Base-by-base conservation (phyloP, 495 filamentous ascomycete genomes). In the Apiosordaria backusii region DNA sequence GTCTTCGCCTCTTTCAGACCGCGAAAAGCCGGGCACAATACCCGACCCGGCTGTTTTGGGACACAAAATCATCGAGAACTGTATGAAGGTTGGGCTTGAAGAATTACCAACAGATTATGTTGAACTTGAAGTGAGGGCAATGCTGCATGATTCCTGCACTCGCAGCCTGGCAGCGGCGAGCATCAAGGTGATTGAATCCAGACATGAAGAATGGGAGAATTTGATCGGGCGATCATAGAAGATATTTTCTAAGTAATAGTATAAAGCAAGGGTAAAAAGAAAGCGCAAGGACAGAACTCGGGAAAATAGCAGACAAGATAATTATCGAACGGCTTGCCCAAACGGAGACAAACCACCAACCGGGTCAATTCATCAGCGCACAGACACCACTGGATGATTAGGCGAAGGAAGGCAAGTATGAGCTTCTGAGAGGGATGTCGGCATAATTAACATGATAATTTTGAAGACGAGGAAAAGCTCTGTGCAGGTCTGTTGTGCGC, bases 31-130 rank as follows among this genome's bases (percentile, higher is more conserved):
- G 73, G 62, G 24, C 62, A 63, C 63, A 66, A 74, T 77, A 74
- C 65, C 73, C 75, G 71, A 70, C 64, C 45, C 73, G 73, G 75
- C 75, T 75, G 75, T 75, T 74, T 69, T 60, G 35, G 35, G 62
- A 57, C 22, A 59, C 18, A 52, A 15, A 45, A 22, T 1, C 57
- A 29, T 19, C 64, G 66, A 21, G 7, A 60, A 53, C 7, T 23
- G 7, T 40, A 45, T 16, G 24, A 60, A 4, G 16, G 13, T 59
- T 22, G 3, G 22, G 13, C 15, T 21, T 21, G n/a, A 55, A n/a
- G 35, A 13, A 13, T 45, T 2, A 45, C 5, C 0, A 13, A 45
- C 9, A 13, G 10, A 15, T 45, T 1, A 45, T 35, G 29, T 10
- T 35, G 35, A n/a, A 9, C 10, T 45, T 45, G 35, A 45, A 2